A percentile compares a stretch with the other conserved stretches of the same genome.
phyloP scores from a whole-genome alignment of 805 yeast genomes.

The Metschnikowia vanudenii region DNA sequence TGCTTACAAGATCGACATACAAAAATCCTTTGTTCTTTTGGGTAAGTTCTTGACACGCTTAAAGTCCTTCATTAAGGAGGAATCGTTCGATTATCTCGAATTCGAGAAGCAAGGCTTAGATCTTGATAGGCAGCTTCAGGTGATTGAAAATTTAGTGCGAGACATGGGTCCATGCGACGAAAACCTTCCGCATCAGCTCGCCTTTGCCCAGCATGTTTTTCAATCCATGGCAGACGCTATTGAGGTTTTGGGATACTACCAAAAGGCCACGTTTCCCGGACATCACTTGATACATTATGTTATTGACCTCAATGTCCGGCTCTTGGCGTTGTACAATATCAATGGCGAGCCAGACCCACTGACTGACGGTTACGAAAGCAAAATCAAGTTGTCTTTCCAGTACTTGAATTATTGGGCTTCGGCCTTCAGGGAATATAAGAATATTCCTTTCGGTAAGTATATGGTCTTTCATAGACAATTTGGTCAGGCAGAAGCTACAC shows the following conservation, averaged over 20 bases:
- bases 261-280: neutral
- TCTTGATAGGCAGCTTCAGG: neutral
- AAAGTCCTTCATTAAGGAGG: neutral
- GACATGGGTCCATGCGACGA: neutral
- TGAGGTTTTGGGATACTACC: slow-evolving; percentile 8
- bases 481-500: neutral
- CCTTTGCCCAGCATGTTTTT: neutral
- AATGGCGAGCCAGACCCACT: slow-evolving; percentile 3
- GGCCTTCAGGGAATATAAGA: neutral
- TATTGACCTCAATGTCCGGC: slow-evolving; percentile 8
- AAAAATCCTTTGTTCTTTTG: too few species aligned
- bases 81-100: slow-evolving; percentile 1
- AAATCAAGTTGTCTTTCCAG: neutral
- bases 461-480: slow-evolving; percentile 3
- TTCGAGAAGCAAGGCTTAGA: slow-evolving; percentile 2
- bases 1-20: neutral
- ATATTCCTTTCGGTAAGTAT: slow-evolving; percentile 1
- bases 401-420: slow-evolving; percentile 1
- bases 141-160: neutral
- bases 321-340: slow-evolving; percentile 4
- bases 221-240: slow-evolving; percentile 2
- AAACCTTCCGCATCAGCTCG: neutral
- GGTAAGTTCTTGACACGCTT: neutral
- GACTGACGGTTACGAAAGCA: neutral
- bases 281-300: neutral